These are phyloP conservation scores for Trichoderma lentiforme DNA, from an alignment of 2,329 filamentous ascomycete genomes.

Conservation along the genomic window DNA sequence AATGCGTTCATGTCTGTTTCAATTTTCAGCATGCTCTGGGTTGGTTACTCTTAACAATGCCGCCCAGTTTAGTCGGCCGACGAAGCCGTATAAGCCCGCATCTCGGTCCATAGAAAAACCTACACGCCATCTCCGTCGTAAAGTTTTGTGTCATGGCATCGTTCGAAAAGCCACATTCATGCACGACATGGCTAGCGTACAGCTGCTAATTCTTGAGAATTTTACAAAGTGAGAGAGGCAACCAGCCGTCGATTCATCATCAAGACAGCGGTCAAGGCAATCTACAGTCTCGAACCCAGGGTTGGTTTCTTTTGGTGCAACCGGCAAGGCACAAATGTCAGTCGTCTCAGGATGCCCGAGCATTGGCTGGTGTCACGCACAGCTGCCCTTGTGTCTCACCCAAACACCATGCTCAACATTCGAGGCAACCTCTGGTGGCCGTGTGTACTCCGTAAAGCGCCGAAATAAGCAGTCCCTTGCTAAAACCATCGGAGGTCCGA, in stretches of 20 bases:
- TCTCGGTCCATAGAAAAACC: background rate
- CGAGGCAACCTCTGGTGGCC: background rate
- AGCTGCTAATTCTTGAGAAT: background rate
- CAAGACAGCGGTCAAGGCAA: background rate
- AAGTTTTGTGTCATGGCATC: background rate
- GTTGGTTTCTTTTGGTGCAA: background rate
- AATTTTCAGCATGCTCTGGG: background rate
- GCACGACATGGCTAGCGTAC: background rate
- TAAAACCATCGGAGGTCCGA: conserved; percentile 5
- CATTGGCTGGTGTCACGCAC: background rate
- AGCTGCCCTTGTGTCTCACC: background rate
- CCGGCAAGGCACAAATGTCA: background rate
- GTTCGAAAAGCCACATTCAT: background rate
- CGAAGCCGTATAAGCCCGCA: background rate
- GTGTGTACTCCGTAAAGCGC: background rate
- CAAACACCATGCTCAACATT: conserved; percentile 1
- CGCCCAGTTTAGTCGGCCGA: background rate
- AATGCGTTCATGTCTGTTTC: background rate
- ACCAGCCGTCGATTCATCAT: background rate
- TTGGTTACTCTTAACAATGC: background rate
- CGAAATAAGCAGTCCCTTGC: background rate
- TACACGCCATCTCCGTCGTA: background rate
- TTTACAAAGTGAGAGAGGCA: background rate
- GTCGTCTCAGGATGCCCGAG: background rate
- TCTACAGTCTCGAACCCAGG: background rate